phyloP scores from a whole-genome alignment of 805 yeast species.

The Candida sakaeoensis region DNA sequence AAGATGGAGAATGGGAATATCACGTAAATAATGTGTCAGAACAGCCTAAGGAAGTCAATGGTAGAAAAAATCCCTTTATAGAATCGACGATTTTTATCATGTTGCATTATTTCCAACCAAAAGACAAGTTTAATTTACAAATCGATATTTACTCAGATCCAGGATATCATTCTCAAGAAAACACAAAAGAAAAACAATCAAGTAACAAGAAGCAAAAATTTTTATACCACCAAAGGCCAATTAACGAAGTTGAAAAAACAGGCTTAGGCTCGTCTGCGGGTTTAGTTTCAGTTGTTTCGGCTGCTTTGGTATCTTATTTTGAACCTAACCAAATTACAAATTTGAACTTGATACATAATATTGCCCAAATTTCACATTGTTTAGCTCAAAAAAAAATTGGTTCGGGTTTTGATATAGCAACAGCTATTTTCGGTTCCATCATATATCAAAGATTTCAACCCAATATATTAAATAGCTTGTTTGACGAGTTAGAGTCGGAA shows the following conservation, averaged over 20 bases:
- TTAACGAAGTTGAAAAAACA: slow-evolving; percentile 80
- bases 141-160: slow-evolving; percentile 79
- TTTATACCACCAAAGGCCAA: slow-evolving; percentile 54
- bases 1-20: slow-evolving; percentile 67
- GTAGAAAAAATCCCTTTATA: slow-evolving; percentile 65
- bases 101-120: slow-evolving; percentile 47
- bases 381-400: slow-evolving; percentile 94
- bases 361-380: slow-evolving; percentile 88
- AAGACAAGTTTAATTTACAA: slow-evolving; percentile 25
- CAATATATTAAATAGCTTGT: slow-evolving; percentile 35
- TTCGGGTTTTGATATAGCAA: slow-evolving; percentile 95
- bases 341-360: slow-evolving; percentile 58
- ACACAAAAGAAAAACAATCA: slow-evolving; percentile 33
- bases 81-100: slow-evolving; percentile 58
- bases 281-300: slow-evolving; percentile 71
- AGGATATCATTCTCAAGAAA: slow-evolving; percentile 79
- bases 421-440: slow-evolving; percentile 90
- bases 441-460: slow-evolving; percentile 76
- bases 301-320: slow-evolving; percentile 59
- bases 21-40: slow-evolving; percentile 16
- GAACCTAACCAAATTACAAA: slow-evolving; percentile 12
- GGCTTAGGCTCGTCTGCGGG: slow-evolving; percentile 98
- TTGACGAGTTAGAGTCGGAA: slow-evolving; percentile 17
- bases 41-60: slow-evolving; percentile 24
- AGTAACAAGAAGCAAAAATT: slow-evolving; percentile 43